phyloP scores from a whole-genome alignment of 202 grass and related monocot genomes.

The Elaeis oleifera region DNA sequence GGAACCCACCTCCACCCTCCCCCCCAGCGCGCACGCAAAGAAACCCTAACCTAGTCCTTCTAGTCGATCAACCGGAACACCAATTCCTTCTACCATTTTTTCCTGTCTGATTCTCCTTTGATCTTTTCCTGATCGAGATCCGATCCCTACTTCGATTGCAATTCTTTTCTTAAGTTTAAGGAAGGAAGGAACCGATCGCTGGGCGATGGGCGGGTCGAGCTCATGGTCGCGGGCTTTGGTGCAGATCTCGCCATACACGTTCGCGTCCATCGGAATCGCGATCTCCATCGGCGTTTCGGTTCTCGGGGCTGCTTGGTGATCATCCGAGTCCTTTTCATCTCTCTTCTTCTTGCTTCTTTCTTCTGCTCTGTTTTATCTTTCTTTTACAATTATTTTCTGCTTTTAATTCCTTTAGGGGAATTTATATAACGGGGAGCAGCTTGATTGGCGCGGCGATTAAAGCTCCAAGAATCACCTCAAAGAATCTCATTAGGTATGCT shows the following conservation, averaged over 20 bases:
- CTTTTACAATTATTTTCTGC: slow-evolving; percentile 9
- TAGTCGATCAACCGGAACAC: too few species aligned
- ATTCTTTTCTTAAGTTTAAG: too few species aligned
- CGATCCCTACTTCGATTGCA: too few species aligned
- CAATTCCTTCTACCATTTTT: too few species aligned
- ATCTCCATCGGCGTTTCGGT: slow-evolving; percentile 97
- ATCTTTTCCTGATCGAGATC: too few species aligned
- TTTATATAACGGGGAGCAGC: slow-evolving; percentile 97
- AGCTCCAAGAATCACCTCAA: slow-evolving; percentile 97
- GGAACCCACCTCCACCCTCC: too few species aligned
- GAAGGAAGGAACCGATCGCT: too few species aligned
- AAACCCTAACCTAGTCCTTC: too few species aligned
- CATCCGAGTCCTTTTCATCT: not conserved
- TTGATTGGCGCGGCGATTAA: slow-evolving; percentile 95
- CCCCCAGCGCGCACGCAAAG: too few species aligned
- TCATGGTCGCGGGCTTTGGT: slow-evolving; percentile 75
- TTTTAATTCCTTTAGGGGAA: slow-evolving; percentile 42
- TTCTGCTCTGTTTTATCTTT: not conserved
- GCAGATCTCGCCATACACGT: slow-evolving; percentile 95
- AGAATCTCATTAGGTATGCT: slow-evolving; percentile 92
- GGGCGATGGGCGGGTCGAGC: slow-evolving; percentile 32
- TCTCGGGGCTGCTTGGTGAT: slow-evolving; percentile 84
- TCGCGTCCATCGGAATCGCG: slow-evolving; percentile 90
- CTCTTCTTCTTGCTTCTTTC: not conserved
- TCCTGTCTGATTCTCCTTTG: too few species aligned